Evolutionary conservation across 2,329 filamentous ascomycete species (phyloP), one percentile per base, ranked within the genome.

Genomic region (Beauveria brongniartii): DNA sequence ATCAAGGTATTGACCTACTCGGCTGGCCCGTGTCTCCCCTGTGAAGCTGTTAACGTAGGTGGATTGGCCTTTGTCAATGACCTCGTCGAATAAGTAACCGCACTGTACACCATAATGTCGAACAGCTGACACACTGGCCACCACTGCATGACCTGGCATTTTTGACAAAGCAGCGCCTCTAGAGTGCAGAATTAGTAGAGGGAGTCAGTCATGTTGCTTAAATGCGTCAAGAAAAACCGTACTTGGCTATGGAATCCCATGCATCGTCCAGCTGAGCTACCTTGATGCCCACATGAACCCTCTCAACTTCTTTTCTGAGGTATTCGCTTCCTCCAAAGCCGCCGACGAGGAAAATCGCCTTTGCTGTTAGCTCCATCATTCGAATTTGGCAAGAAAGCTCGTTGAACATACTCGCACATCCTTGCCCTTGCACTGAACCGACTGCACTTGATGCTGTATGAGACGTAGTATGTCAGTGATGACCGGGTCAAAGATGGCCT

Each of bases 311-410:
- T 8, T 64, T 62, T 53, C 67, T 71, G 9, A 77, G 70, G 61
- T 74, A 76, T 18, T 69, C 68, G 3, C 69, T 75, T 3, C 67
- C 63, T 1, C 74, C 74, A 40, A 76, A 73, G 0, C 75, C 75
- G 1, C 74, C 74, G 0, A 76, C 74, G 0, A 77, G 67, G 10
- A 75, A 61, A 5, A 77, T 72, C 0, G 70, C 57, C 62, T 64
- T 20, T 5, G 5, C 44, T 24, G 44, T 46, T 46, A 46, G 44
- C 16, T 5, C 8, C 5, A 9, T 43, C 7, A n/a, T 43, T 10
- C 1, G 3, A 12, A 10, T 34, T 43, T 2, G 40, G 2, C 16
- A 7, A n/a, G 22, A n/a, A 9, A 9, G 40, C 18, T 7, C 16
- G 1, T 50, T 3, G 48, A 37, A 37, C 3, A 57, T 34, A 48